phyloP scores from a whole-genome alignment of 129 eudicot species.

The Tanacetum coccineum region DNA sequence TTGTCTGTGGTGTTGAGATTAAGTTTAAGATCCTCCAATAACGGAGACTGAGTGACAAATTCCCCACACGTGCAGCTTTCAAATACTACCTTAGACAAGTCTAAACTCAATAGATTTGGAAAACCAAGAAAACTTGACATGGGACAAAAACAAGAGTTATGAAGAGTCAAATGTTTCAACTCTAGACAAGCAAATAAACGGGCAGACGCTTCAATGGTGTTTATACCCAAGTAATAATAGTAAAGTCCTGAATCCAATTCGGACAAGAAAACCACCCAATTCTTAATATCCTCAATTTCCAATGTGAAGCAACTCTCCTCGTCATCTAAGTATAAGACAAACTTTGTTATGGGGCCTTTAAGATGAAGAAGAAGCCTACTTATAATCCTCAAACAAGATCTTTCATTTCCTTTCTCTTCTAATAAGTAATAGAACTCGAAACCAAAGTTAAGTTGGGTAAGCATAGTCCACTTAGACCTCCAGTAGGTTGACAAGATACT shows the following conservation, averaged over 20 bases:
- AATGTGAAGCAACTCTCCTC: background rate
- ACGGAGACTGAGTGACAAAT: background rate
- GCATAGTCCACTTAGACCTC: slow-evolving; percentile 22
- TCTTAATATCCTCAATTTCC: slow-evolving; percentile 4
- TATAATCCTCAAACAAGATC: background rate
- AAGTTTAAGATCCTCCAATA: background rate
- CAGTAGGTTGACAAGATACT: slow-evolving; percentile 13
- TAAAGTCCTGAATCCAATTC: slow-evolving; percentile 2
- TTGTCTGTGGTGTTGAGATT: background rate
- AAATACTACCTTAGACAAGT: background rate
- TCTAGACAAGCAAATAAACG: slow-evolving; percentile 19
- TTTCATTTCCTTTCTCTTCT: background rate
- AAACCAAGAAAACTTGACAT: slow-evolving; percentile 4
- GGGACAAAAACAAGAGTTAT: background rate
- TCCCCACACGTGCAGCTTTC: background rate
- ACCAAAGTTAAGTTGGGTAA: slow-evolving; percentile 4
- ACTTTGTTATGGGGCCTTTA: slow-evolving; percentile 16
- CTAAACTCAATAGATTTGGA: slow-evolving; percentile 17
- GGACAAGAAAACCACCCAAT: slow-evolving; percentile 18
- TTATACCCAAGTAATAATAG: background rate
- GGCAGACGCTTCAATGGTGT: background rate
- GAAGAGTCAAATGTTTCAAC: slow-evolving; percentile 15
- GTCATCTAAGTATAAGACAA: background rate
- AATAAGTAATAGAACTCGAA: background rate
- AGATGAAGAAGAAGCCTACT: slow-evolving; percentile 1